phyloP scores from a whole-genome alignment of 768 basidiomycete species.

The Boletus vinaceobasis region DNA sequence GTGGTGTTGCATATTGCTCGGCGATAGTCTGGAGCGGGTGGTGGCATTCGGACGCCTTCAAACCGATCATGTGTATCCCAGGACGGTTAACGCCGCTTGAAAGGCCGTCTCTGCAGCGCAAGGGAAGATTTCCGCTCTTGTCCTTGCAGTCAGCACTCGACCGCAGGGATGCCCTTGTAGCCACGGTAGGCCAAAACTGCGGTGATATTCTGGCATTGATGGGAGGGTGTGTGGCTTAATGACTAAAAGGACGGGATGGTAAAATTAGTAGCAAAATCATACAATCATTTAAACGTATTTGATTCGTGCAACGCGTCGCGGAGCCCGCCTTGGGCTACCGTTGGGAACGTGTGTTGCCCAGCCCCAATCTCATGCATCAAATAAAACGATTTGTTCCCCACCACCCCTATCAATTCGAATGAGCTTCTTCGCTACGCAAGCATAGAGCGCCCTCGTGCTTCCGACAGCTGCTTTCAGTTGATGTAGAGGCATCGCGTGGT shows the following conservation, averaged over 20 bases:
- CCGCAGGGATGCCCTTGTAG: background rate
- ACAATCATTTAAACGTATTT: background rate
- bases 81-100: too few species aligned
- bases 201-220: background rate
- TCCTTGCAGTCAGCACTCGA: background rate
- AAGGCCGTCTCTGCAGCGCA: background rate
- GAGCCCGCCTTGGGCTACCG: background rate
- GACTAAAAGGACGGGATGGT: background rate
- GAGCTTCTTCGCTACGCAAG: conserved; percentile 77
- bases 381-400: conserved; percentile 72
- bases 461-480: conserved; percentile 60
- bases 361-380: conserved; percentile 41
- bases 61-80: background rate
- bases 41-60: background rate
- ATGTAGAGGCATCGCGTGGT: conserved; percentile 57
- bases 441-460: conserved; percentile 64
- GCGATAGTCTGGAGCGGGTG: background rate
- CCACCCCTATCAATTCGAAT: conserved; percentile 73
- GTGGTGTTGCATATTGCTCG: background rate
- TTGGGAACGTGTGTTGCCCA: background rate
- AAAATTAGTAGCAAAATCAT: background rate
- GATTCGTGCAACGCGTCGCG: background rate
- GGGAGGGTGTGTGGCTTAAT: background rate
- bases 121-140: background rate
- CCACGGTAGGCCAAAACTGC: too few species aligned